These are phyloP conservation scores for Rhizophagus sp. DNA, from an alignment of 192 early-diverging fungal genomes.

Conservation along the genomic window DNA sequence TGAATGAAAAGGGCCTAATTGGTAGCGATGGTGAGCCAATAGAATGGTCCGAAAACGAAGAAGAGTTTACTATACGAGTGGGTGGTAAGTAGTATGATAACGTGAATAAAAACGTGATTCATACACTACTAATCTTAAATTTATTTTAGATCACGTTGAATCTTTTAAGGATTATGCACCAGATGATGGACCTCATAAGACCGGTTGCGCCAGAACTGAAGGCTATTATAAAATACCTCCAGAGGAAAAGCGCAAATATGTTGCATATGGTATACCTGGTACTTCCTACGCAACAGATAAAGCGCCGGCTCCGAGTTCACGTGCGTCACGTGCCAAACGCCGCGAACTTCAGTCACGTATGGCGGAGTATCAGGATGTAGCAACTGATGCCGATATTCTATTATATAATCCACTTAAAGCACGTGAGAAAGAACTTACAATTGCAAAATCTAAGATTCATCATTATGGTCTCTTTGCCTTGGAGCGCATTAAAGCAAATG, in stretches of 20 bases:
- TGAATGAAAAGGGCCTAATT: not conserved
- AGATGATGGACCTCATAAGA: constrained; percentile 39
- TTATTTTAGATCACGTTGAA: not conserved
- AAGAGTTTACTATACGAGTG: not conserved
- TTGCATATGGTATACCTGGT: constrained; percentile 47
- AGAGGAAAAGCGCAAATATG: constrained; percentile 64
- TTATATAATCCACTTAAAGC: constrained; percentile 93
- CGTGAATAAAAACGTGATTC: not conserved
- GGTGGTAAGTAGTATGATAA: not conserved
- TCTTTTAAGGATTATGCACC: constrained; percentile 7
- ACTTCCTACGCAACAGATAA: constrained; percentile 8
- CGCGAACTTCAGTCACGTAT: constrained; percentile 34
- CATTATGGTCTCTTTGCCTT: constrained; percentile 98
- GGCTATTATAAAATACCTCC: constrained; percentile 72
- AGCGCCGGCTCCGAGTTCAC: constrained; percentile 8
- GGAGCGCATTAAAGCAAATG: constrained; percentile 88
- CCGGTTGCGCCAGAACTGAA: constrained; percentile 84
- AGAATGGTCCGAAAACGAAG: not conserved
- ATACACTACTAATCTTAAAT: not conserved
- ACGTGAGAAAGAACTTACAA: constrained; percentile 86
- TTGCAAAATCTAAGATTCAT: constrained; percentile 94
- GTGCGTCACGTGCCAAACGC: constrained; percentile 7
- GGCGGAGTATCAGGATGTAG: not conserved
- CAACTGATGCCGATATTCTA: constrained; percentile 54
- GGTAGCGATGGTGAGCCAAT: constrained; percentile 7